These are phyloP conservation scores for Cladophialophora carrionii DNA, from an alignment of 2,329 filamentous ascomycete genomes.

Conservation along the genomic window DNA sequence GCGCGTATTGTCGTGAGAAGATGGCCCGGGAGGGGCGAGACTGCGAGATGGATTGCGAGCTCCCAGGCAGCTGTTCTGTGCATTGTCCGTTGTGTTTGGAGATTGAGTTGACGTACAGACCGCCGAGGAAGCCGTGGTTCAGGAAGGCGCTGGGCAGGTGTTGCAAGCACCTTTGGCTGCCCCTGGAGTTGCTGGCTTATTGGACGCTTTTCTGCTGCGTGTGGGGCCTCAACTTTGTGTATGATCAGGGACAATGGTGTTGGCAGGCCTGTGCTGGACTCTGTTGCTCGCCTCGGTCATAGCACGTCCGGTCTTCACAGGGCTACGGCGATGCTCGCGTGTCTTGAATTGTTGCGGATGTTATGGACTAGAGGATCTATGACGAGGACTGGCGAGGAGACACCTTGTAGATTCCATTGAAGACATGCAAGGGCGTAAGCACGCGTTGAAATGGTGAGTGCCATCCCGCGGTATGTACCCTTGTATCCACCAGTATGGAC, in stretches of 20 bases:
- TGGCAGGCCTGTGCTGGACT: constrained; percentile 13
- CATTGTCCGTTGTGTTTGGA: constrained; percentile 31
- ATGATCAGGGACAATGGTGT: constrained; percentile 7
- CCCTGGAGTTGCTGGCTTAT: constrained; percentile 13
- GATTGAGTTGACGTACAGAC: constrained; percentile 26
- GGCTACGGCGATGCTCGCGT: background rate
- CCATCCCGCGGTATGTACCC: background rate
- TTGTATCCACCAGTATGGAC: background rate
- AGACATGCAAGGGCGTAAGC: too few relatives aligned
- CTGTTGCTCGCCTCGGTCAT: background rate
- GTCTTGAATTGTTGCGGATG: background rate
- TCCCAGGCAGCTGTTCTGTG: constrained; percentile 10
- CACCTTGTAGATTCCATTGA: background rate
- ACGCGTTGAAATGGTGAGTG: background rate
- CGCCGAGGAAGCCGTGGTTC: constrained; percentile 20
- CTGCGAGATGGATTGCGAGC: background rate
- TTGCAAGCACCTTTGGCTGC: background rate
- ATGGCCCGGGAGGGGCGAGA: background rate
- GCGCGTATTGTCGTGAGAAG: constrained; percentile 23
- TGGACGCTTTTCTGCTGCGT: constrained; percentile 12
- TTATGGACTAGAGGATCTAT: background rate
- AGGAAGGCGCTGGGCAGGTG: constrained; percentile 7
- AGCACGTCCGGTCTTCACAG: background rate
- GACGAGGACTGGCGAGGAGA: background rate
- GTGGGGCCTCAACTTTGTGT: constrained; percentile 7